These are phyloP conservation scores for Piromyces sp. DNA, from an alignment of 192 early-diverging fungal species.

Conservation along the genomic window DNA sequence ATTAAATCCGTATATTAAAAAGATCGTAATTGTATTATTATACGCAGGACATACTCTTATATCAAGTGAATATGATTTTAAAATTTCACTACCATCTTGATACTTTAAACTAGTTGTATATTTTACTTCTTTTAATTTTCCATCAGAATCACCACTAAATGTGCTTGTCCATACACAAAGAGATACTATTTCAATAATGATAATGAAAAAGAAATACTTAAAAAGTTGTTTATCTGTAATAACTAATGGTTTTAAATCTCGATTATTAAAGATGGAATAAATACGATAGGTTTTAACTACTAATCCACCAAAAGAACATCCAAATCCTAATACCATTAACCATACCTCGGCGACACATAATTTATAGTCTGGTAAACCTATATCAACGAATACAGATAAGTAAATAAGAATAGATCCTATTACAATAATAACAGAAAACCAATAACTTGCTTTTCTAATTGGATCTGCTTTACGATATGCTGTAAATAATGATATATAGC, in stretches of 20 bases:
- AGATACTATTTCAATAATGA: neutral
- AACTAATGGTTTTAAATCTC: neutral
- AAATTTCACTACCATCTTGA: no score
- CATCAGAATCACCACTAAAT: no score
- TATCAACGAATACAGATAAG: neutral
- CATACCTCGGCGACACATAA: neutral
- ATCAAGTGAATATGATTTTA: no score
- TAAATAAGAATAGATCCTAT: neutral
- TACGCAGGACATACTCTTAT: no score
- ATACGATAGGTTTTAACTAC: neutral
- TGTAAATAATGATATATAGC: neutral
- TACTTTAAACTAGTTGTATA: no score
- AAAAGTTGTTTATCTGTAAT: neutral
- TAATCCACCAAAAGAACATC: neutral
- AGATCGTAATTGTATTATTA: no score
- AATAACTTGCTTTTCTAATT: neutral
- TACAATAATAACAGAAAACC: neutral
- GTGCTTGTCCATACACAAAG: neutral
- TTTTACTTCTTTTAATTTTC: no score
- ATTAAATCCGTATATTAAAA: neutral
- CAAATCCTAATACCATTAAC: neutral
- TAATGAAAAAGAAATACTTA: neutral
- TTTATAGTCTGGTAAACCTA: neutral
- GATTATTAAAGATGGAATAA: neutral
- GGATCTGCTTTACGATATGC: neutral